Evolutionary conservation across 208 protist species (phyloP), one percentile per base, ranked within the genome.

Genomic region (Leptomonas pyrrhocoris): DNA sequence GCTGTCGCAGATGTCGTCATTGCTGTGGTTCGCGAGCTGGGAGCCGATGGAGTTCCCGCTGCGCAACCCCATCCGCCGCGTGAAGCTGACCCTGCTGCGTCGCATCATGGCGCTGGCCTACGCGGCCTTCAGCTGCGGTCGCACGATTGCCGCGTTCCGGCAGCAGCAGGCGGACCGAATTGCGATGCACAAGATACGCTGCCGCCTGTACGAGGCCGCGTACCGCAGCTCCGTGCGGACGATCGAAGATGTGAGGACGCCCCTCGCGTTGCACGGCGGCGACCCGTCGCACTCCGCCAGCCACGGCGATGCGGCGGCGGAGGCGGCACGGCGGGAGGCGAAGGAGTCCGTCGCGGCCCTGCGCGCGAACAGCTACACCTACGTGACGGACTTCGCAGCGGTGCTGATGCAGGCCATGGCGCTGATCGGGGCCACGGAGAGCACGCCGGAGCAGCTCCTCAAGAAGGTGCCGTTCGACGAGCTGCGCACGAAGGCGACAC

Each of bases 1-100:
- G 2, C 67, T 80, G 13, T 45, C 67, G 2, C 30, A 72, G 43
- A 67, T 77, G 50, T 73, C 74, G 13, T 49, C 74, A 1, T 50
- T 84, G 56, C 55, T 84, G 66, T 84, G 79, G 79, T 80, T 78
- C 40, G 42, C 69, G 0, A 77, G 70, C 66, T 80, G 79, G 74
- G 79, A 84, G 69, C 74, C 79, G 43, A 49, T 56, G 31, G 71
- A 81, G 62, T 81, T 81, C 68, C 54, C 69, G 13, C 45, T 80
- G 51, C 73, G 79, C 42, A 84, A 84, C 54, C 75, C 75, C 36
- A 78, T 78, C 25, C 68, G 74, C 15, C 61, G 64, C 2, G 36
- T 84, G 57, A 84, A 84, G 71, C 67, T 84, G 13, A 66, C 74
- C 12, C 50, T 81, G 23, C 51, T 80, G 40, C 68, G 71, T 9